Percentiles rank a stretch among this genome's conserved stretches.
These are phyloP conservation scores for Penicillium goetzii DNA, from an alignment of 495 filamentous ascomycete genomes.

Conservation along the genomic window DNA sequence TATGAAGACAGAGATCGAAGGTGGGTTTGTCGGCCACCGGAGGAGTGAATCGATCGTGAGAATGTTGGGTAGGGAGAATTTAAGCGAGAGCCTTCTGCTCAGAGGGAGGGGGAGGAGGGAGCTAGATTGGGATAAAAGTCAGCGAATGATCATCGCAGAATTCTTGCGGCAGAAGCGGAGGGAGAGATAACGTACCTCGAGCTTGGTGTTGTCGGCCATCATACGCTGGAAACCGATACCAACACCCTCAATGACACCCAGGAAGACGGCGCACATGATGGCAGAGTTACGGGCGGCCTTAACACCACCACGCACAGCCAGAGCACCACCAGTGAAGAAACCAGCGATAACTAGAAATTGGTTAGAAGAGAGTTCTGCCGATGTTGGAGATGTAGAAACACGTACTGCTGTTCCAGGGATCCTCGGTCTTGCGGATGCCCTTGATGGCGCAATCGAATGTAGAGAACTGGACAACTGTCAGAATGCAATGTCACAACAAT, in stretches of 20 bases:
- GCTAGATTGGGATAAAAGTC: slow-evolving; percentile 27
- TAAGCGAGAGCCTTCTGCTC: slow-evolving; percentile 50
- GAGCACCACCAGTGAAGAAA: slow-evolving; percentile 92
- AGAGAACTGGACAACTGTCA: slow-evolving; percentile 9
- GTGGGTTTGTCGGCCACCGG: slow-evolving; percentile 19
- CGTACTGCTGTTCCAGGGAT: slow-evolving; percentile 92
- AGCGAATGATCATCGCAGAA: neutral
- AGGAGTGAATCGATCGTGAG: slow-evolving; percentile 20
- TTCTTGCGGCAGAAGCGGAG: neutral
- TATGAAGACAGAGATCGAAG: slow-evolving; percentile 36
- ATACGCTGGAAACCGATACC: slow-evolving; percentile 96
- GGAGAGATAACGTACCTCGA: slow-evolving; percentile 61
- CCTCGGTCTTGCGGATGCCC: slow-evolving; percentile 93
- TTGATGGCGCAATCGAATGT: slow-evolving; percentile 98
- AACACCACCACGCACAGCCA: slow-evolving; percentile 87
- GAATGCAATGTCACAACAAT: neutral
- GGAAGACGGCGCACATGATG: slow-evolving; percentile 90
- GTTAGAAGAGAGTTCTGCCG: neutral
- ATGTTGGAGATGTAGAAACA: slow-evolving; percentile 19
- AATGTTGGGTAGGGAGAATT: slow-evolving; percentile 21
- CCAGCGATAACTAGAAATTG: slow-evolving; percentile 68
- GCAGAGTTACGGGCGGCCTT: slow-evolving; percentile 90
- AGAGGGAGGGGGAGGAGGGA: slow-evolving; percentile 49
- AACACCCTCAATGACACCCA: slow-evolving; percentile 96
- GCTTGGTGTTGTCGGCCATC: slow-evolving; percentile 88